phyloP scores from a whole-genome alignment of 2,329 filamentous ascomycete species.

The Metarhizium humberi region DNA sequence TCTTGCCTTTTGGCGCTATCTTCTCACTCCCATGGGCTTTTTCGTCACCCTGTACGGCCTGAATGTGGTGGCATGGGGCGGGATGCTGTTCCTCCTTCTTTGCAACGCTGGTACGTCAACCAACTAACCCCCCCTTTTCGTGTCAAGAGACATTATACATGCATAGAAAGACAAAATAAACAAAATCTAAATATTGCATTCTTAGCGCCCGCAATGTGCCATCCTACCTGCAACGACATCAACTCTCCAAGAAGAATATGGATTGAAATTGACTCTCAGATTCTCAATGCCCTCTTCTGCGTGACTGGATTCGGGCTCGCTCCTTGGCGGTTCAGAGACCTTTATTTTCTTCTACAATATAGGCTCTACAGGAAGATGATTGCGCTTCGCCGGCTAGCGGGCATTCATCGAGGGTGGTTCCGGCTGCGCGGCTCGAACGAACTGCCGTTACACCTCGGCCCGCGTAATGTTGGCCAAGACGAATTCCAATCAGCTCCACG shows the following conservation, averaged over 20 bases:
- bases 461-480: constrained; percentile 37
- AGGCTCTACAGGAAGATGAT: constrained; percentile 42
- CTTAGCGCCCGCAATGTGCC: constrained; percentile 59
- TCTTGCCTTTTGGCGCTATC: constrained; percentile 61
- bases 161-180: background rate
- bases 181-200: background rate
- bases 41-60: constrained; percentile 69
- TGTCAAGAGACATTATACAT: background rate
- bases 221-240: constrained; percentile 59
- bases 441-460: constrained; percentile 43
- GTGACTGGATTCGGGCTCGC: constrained; percentile 77
- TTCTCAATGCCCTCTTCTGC: constrained; percentile 72
- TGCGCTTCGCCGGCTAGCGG: constrained; percentile 59
- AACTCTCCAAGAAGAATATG: constrained; percentile 70
- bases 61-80: constrained; percentile 81
- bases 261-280: constrained; percentile 79
- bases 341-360: constrained; percentile 63
- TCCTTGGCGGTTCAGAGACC: constrained; percentile 75
- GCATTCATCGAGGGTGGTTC: constrained; percentile 68
- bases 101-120: constrained; percentile 48
- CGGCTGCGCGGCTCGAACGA: constrained; percentile 57
- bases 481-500: constrained; percentile 26
- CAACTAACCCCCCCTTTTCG: too few species aligned
- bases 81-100: constrained; percentile 80
- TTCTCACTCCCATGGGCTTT: constrained; percentile 66